These are phyloP conservation scores for Aureobasidium mangrovei DNA, from an alignment of 2,329 filamentous ascomycete species.

Conservation along the genomic window DNA sequence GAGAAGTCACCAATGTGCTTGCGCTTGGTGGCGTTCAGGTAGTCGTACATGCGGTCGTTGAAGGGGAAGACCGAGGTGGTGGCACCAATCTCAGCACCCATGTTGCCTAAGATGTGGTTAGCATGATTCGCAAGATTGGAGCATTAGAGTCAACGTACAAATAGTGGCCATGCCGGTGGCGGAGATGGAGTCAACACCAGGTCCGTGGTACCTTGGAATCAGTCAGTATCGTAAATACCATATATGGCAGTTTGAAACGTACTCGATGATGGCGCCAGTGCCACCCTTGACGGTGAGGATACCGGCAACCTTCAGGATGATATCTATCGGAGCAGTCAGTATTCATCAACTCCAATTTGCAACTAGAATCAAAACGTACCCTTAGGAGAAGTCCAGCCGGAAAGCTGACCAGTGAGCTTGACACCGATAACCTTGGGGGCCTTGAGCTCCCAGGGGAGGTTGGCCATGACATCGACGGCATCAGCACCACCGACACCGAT, in stretches of 20 bases:
- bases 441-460: slow-evolving; percentile 96
- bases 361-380: slow-evolving; percentile 44
- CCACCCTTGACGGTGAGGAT: slow-evolving; percentile 97
- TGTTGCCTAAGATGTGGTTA: not conserved
- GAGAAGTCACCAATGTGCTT: slow-evolving; percentile 84
- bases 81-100: slow-evolving; percentile 61
- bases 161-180: slow-evolving; percentile 77
- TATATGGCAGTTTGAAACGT: slow-evolving; percentile 28
- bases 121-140: not conserved
- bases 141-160: not conserved
- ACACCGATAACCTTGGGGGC: slow-evolving; percentile 96
- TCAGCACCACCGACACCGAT: slow-evolving; percentile 98
- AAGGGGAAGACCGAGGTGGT: slow-evolving; percentile 96
- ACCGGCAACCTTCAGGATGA: slow-evolving; percentile 94
- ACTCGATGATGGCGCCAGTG: slow-evolving; percentile 83
- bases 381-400: slow-evolving; percentile 89
- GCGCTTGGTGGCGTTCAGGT: slow-evolving; percentile 85
- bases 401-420: slow-evolving; percentile 80
- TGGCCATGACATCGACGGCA: slow-evolving; percentile 96
- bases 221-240: slow-evolving; percentile 28
- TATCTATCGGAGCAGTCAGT: slow-evolving; percentile 50
- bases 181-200: slow-evolving; percentile 64
- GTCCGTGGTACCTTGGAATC: slow-evolving; percentile 38
- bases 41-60: slow-evolving; percentile 97
- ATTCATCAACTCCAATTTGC: not conserved